A percentile compares a stretch with the other conserved stretches of the same genome.
These are phyloP conservation scores for Aspergillus neoniger DNA, from an alignment of 2,329 filamentous ascomycete genomes.

Conservation along the genomic window DNA sequence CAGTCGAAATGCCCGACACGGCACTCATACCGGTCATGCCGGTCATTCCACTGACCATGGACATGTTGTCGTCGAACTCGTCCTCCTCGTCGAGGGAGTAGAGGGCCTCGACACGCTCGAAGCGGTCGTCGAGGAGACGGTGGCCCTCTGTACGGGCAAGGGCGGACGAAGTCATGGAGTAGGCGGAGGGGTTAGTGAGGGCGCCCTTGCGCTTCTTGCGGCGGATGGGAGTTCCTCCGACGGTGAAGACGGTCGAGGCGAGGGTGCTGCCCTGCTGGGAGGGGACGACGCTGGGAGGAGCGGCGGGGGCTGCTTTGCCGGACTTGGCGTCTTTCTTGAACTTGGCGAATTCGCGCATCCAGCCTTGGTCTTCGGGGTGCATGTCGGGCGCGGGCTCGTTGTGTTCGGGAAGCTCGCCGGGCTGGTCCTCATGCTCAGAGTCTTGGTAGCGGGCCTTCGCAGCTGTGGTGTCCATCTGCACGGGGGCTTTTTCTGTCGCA, in stretches of 20 bases:
- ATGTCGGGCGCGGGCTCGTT: conserved; percentile 43
- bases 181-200: conserved; percentile 79
- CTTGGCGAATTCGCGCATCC: conserved; percentile 89
- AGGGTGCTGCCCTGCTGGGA: conserved; percentile 46
- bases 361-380: conserved; percentile 72
- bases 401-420: conserved; percentile 39
- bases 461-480: conserved; percentile 35
- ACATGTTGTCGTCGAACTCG: conserved; percentile 54
- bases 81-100: conserved; percentile 66
- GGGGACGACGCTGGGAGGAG: conserved; percentile 40
- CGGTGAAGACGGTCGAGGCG: conserved; percentile 53
- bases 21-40: conserved; percentile 63
- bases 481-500: conserved; percentile 74
- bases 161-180: conserved; percentile 89
- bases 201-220: conserved; percentile 96
- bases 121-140: conserved; percentile 80
- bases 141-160: conserved; percentile 85
- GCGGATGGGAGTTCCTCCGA: conserved; percentile 66
- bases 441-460: conserved; percentile 8
- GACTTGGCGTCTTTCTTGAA: conserved; percentile 77
- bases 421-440: conserved; percentile 21
- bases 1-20: conserved; percentile 55
- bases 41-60: conserved; percentile 49
- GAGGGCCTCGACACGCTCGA: conserved; percentile 85
- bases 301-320: conserved; percentile 35